These are phyloP conservation scores for Flagelloscypha sp. DNA, from an alignment of 768 basidiomycete genomes.

Conservation along the genomic window DNA sequence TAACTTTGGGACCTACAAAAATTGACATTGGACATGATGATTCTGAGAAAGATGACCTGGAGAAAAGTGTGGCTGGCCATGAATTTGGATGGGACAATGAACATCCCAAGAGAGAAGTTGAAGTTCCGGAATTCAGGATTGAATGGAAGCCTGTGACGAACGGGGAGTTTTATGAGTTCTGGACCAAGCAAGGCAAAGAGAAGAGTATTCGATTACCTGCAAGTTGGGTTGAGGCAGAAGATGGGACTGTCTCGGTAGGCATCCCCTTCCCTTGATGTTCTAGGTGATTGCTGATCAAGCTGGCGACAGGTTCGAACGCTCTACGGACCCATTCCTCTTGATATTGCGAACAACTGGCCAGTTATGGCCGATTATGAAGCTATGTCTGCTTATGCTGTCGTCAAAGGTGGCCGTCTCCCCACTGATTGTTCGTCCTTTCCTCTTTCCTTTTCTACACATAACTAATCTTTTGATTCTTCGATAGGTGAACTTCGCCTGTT, in stretches of 20 bases:
- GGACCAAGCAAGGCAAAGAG: conserved; percentile 33
- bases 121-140: conserved; percentile 64
- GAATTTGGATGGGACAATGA: conserved; percentile 97
- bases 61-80: conserved; percentile 33
- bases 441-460: too few species aligned
- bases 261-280: neutral
- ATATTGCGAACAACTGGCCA: conserved; percentile 79
- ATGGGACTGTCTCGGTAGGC: conserved; percentile 42
- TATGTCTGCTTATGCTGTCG: conserved; percentile 70
- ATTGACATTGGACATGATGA: conserved; percentile 81
- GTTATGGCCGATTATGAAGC: conserved; percentile 71
- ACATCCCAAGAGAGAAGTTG: conserved; percentile 53
- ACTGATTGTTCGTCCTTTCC: too few species aligned
- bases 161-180: conserved; percentile 72
- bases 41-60: conserved; percentile 56
- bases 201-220: conserved; percentile 51
- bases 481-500: conserved; percentile 80
- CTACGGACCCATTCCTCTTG: conserved; percentile 76
- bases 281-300: neutral
- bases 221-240: conserved; percentile 63
- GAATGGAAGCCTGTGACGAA: conserved; percentile 87
- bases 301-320: conserved; percentile 63
- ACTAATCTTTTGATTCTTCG: too few species aligned
- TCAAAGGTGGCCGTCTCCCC: conserved; percentile 89
- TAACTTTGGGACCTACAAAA: conserved; percentile 49